Evolutionary conservation across 495 filamentous ascomycete genomes (phyloP).

Genomic region (Penicillium bovifimosum): DNA sequence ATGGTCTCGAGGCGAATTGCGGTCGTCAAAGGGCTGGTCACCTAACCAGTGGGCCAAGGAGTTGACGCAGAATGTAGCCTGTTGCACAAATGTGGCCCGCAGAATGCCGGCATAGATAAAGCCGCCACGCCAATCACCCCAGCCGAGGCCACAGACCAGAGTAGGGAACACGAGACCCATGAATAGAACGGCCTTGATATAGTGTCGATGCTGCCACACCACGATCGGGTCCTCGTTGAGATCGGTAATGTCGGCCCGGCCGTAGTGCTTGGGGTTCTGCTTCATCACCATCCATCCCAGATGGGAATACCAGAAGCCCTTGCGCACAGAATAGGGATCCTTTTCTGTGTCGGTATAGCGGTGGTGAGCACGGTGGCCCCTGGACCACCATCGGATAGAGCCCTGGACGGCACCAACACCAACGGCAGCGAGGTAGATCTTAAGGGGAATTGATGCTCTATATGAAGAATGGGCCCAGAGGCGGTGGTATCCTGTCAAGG

Average conservation of each 20-base stretch:
- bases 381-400: constrained; percentile 89
- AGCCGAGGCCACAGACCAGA: constrained; percentile 68
- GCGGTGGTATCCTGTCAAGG: constrained; percentile 82
- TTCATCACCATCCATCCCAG: constrained; percentile 86
- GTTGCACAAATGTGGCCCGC: constrained; percentile 86
- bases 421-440: constrained; percentile 79
- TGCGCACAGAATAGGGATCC: constrained; percentile 94
- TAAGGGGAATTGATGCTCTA: constrained; percentile 32
- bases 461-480: constrained; percentile 77
- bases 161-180: constrained; percentile 82
- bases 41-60: constrained; percentile 92
- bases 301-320: constrained; percentile 90
- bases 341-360: constrained; percentile 97
- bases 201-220: constrained; percentile 84
- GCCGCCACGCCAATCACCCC: constrained; percentile 78
- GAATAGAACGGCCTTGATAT: constrained; percentile 71
- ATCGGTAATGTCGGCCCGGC: constrained; percentile 90
- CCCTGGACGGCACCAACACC: constrained; percentile 93
- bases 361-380: constrained; percentile 93
- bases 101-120: constrained; percentile 86
- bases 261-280: constrained; percentile 78
- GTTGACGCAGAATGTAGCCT: constrained; percentile 96
- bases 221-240: constrained; percentile 89
- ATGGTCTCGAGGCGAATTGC: constrained; percentile 88
- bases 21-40: constrained; percentile 87